A percentile compares a stretch with the other conserved stretches of the same genome.
Conservation (phyloP, 2,329 filamentous ascomycete species). For the Albophoma yamanashiensis region DNA sequence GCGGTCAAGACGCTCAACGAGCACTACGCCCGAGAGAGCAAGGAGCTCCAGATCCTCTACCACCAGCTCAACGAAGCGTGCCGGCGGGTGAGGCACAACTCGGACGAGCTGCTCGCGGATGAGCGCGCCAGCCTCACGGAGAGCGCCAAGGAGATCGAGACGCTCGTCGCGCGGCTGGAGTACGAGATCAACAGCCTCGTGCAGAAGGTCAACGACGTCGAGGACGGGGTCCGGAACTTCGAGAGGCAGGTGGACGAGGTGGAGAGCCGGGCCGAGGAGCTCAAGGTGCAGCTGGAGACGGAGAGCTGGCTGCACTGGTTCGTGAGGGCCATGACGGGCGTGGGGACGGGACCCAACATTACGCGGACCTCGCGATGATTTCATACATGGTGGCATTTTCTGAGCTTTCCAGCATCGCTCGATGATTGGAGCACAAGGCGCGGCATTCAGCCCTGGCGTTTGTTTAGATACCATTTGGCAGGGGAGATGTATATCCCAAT, state of each 20-base stretch:
- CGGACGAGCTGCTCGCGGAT: slow-evolving; percentile 57
- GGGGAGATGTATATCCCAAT: neutral
- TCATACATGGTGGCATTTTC: neutral
- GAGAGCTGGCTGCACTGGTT: slow-evolving; percentile 57
- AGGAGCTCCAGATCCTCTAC: slow-evolving; percentile 57
- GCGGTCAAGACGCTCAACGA: slow-evolving; percentile 49
- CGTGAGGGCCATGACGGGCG: slow-evolving; percentile 48
- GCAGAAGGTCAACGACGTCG: slow-evolving; percentile 75
- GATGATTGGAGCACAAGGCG: neutral
- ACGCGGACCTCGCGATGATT: slow-evolving; percentile 15
- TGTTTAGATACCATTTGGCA: neutral
- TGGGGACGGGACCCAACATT: slow-evolving; percentile 50
- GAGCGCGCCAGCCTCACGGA: slow-evolving; percentile 62
- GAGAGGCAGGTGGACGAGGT: slow-evolving; percentile 66
- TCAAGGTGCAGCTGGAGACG: slow-evolving; percentile 52
- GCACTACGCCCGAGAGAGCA: slow-evolving; percentile 50
- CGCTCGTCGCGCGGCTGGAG: slow-evolving; percentile 73
- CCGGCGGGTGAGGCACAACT: slow-evolving; percentile 53
- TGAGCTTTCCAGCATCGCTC: neutral
- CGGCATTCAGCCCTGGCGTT: neutral
- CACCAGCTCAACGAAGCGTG: slow-evolving; percentile 61
- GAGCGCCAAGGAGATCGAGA: slow-evolving; percentile 67
- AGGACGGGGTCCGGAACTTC: slow-evolving; percentile 71
- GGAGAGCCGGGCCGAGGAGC: slow-evolving; percentile 50
- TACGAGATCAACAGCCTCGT: slow-evolving; percentile 81